Base-by-base conservation (phyloP, 805 yeast genomes). In the Candida ovalis region DNA sequence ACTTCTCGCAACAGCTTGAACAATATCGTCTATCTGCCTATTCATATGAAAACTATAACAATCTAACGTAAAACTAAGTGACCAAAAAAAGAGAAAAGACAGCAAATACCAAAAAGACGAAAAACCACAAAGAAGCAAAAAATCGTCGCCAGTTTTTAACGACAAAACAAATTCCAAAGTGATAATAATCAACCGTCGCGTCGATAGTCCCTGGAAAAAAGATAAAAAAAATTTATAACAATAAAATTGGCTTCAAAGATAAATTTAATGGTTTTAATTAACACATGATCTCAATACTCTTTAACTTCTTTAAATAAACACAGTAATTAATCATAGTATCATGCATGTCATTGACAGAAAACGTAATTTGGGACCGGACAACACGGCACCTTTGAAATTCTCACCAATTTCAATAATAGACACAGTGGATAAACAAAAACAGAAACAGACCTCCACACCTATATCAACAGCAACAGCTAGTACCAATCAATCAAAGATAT, bases 341-440 rank as follows among this genome's bases (percentile, higher is more conserved):
- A 73, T 72, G 75, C 69, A 64, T 46, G 55, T 72, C 24, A 65
- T 68, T 39, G 97, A 92, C 62, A 80, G 96, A 73, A 80, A 96
- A 74, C 77, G 97, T 64, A 73, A 90, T n/a, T 60, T 86, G 28
- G 97, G 96, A 0, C 97, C 97, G 0, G 61, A 77, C 0, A 82
- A 79, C 54, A 87, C 87, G 1, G 74, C 71, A 44, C 80, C 81
- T 1, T 62, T 85, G 13, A 64, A 62, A 0, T 75, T 78, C 53
- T 70, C 58, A 13, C n/a, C 36, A 2, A 12, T 21, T 7, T 40
- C 48, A 18, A 52, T 55, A 4, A 57, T 53, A 5, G 57, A 51
- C 2, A 61, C 48, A 4, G 42, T 47, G 24, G 55, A 22, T 49
- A 52, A 38, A 42, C 48, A 15, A 12, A 30, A 12, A 15, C 17